A percentile compares a stretch with the other conserved stretches of the same genome.
Conservation (phyloP, 371 early-diverging fungal species). For the Zopfochytrium polystomum region DNA sequence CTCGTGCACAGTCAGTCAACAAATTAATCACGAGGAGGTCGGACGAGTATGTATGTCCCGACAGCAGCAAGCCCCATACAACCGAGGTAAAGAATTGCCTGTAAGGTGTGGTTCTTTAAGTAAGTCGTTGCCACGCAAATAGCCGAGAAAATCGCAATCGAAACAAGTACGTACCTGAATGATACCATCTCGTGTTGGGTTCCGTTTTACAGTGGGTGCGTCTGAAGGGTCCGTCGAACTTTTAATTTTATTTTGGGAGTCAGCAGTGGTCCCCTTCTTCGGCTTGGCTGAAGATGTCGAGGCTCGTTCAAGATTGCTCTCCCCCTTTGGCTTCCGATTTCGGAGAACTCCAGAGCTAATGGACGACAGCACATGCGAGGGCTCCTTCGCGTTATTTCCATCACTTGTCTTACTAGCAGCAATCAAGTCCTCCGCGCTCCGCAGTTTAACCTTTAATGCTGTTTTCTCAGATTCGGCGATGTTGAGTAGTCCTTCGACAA, state of each 20-base stretch:
- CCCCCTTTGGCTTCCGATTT: no score
- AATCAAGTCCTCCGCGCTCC: no score
- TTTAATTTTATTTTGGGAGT: not conserved
- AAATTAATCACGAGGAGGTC: not conserved
- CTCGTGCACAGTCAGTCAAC: no score
- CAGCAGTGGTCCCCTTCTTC: slow-evolving; percentile 1
- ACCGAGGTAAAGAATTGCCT: not conserved
- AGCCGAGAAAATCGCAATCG: not conserved
- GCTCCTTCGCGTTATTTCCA: no score
- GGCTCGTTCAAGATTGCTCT: no score
- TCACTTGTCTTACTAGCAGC: no score
- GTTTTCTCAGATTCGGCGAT: slow-evolving; percentile 1
- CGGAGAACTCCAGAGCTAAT: no score
- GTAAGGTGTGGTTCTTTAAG: no score
- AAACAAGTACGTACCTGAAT: not conserved
- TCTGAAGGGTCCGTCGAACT: not conserved
- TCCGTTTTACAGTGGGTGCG: not conserved
- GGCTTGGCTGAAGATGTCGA: no score
- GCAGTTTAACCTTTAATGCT: no score
- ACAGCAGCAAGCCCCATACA: slow-evolving; percentile 1
- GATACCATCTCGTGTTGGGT: no score
- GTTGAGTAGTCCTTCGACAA: not conserved
- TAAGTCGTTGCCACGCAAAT: not conserved
- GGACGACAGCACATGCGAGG: no score
- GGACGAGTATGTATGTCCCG: not conserved